Evolutionary conservation across 306 rosid genomes (phyloP).

Genomic region (Quercus rubra): DNA sequence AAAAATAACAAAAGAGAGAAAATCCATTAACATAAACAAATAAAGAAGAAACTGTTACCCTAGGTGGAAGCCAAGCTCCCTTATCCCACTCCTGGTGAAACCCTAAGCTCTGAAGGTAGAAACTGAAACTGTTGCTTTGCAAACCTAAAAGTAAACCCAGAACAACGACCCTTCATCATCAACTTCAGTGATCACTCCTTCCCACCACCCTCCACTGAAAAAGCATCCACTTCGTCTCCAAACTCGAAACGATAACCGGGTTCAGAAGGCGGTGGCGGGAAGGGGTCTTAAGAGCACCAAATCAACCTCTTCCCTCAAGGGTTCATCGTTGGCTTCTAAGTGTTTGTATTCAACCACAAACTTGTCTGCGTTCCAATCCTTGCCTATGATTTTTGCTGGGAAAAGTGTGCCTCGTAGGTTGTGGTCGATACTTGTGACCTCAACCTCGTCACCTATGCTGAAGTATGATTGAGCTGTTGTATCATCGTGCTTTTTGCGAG

Average conservation of each 20-base stretch:
- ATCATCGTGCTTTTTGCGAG: not conserved
- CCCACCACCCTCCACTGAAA: conserved; percentile 37
- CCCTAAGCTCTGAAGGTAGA: conserved; percentile 14
- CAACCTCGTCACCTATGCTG: conserved; percentile 23
- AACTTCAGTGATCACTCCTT: conserved; percentile 19
- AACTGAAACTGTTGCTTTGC: conserved; percentile 6
- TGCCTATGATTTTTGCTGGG: conserved; percentile 25
- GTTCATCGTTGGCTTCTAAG: not conserved
- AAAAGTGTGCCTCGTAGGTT: conserved; percentile 24
- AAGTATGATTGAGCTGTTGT: conserved; percentile 1
- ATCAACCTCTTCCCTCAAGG: conserved; percentile 11
- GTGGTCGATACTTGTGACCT: conserved; percentile 16
- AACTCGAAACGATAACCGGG: not conserved
- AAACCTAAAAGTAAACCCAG: conserved; percentile 24
- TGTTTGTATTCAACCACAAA: conserved; percentile 19
- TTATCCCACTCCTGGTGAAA: conserved; percentile 32
- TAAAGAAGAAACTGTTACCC: not conserved
- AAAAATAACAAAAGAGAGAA: not conserved
- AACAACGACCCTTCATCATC: not conserved
- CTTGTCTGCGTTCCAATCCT: not conserved
- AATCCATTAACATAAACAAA: not conserved
- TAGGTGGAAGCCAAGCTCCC: conserved; percentile 34
- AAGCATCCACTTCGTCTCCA: conserved; percentile 33
- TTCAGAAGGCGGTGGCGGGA: conserved; percentile 14
- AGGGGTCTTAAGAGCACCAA: conserved; percentile 22